phyloP scores from a whole-genome alignment of 2,329 filamentous ascomycete species.

The Malbranchea cinnamomea region DNA sequence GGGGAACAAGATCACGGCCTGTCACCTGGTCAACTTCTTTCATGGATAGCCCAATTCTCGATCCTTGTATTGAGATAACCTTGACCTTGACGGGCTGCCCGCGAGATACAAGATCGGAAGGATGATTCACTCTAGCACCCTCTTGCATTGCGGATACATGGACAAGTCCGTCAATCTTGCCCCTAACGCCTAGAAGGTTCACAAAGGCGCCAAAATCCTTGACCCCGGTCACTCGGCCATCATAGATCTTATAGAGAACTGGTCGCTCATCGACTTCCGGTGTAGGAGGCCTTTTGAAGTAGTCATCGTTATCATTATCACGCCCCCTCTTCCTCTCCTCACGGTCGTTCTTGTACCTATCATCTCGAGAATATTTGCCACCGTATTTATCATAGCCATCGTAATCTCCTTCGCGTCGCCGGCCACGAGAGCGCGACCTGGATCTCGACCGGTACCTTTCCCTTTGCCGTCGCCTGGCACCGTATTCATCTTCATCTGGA shows the following conservation, averaged over 20 bases:
- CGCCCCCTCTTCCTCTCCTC: slow-evolving; percentile 29
- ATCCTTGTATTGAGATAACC: slow-evolving; percentile 70
- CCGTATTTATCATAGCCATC: slow-evolving; percentile 47
- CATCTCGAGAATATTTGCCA: slow-evolving; percentile 26
- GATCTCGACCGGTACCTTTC: slow-evolving; percentile 36
- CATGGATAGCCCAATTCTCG: slow-evolving; percentile 79
- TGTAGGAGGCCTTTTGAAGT: slow-evolving; percentile 50
- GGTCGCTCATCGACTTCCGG: slow-evolving; percentile 70
- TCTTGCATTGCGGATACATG: slow-evolving; percentile 82
- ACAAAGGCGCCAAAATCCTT: slow-evolving; percentile 96
- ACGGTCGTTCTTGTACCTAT: slow-evolving; percentile 30
- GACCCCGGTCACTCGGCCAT: slow-evolving; percentile 76
- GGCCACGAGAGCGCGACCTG: slow-evolving; percentile 30
- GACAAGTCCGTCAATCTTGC: slow-evolving; percentile 83
- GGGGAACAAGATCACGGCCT: slow-evolving; percentile 67
- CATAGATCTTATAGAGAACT: slow-evolving; percentile 72
- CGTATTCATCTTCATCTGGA: slow-evolving; percentile 35
- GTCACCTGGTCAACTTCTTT: slow-evolving; percentile 89
- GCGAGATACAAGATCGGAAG: slow-evolving; percentile 67
- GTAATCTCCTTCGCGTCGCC: slow-evolving; percentile 27
- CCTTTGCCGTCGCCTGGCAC: slow-evolving; percentile 16
- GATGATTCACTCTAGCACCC: slow-evolving; percentile 77
- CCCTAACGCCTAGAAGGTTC: slow-evolving; percentile 71
- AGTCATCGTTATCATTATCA: slow-evolving; percentile 34
- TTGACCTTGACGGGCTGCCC: slow-evolving; percentile 87